Conservation (phyloP, 1,284 basidiomycete species). For the Grifola frondosa region DNA sequence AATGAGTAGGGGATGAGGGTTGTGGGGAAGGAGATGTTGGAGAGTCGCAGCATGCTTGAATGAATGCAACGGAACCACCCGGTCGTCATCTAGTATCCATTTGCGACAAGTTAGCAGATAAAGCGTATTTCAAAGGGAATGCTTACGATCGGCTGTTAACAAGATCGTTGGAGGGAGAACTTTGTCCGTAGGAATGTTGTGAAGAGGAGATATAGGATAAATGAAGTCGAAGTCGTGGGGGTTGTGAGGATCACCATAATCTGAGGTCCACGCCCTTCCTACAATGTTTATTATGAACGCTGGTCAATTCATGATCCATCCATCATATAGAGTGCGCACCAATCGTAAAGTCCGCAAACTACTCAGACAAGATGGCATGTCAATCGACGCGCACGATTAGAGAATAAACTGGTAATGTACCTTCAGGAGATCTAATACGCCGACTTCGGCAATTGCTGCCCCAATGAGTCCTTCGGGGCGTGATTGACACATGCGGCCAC, state of each 20-base stretch:
- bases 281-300: neutral
- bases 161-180: conserved; percentile 67
- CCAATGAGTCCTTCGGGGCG: conserved; percentile 79
- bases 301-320: neutral
- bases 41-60: conserved; percentile 78
- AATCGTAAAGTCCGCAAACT: conserved; percentile 80
- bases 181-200: conserved; percentile 66
- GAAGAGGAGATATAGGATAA: conserved; percentile 73
- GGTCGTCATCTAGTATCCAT: conserved; percentile 67
- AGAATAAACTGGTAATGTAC: conserved; percentile 34
- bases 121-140: neutral
- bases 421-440: conserved; percentile 81
- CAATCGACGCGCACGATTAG: conserved; percentile 2
- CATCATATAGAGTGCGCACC: conserved; percentile 38
- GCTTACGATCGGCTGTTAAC: conserved; percentile 76
- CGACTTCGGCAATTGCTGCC: conserved; percentile 78
- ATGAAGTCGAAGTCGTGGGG: conserved; percentile 83
- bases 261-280: conserved; percentile 78
- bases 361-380: conserved; percentile 1
- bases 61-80: conserved; percentile 79
- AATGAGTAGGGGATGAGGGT: conserved; percentile 69
- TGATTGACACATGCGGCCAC: conserved; percentile 81
- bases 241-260: conserved; percentile 79
- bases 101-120: neutral
- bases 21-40: conserved; percentile 62